Evolutionary conservation across 257 asterid species (phyloP).

Genomic region (Solanum ossicruentum): DNA sequence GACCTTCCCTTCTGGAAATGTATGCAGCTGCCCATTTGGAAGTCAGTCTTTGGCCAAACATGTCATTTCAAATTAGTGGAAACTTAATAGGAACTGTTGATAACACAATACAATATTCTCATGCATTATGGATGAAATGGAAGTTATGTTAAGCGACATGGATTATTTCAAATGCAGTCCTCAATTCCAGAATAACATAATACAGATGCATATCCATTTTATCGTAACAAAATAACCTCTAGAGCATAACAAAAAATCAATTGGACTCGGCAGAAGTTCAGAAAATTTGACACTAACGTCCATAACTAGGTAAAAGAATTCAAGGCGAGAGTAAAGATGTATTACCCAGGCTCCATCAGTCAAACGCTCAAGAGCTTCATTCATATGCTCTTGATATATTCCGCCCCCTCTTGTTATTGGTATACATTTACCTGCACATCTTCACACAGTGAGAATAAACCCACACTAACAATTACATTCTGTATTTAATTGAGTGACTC

Average conservation of each 20-base stretch:
- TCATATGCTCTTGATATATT: conserved; percentile 93
- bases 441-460: conserved; percentile 1
- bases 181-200: neutral
- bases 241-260: neutral
- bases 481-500: neutral
- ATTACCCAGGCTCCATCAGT: conserved; percentile 87
- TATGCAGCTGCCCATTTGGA: conserved; percentile 67
- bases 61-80: neutral
- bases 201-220: neutral
- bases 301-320: neutral
- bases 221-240: neutral
- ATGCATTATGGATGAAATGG: neutral
- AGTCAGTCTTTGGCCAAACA: neutral
- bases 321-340: neutral
- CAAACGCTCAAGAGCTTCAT: conserved; percentile 84
- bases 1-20: conserved; percentile 98
- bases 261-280: neutral
- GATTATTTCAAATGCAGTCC: neutral
- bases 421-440: conserved; percentile 83
- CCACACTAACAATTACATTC: neutral
- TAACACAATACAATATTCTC: neutral
- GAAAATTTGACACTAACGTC: neutral
- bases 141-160: neutral
- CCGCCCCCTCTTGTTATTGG: conserved; percentile 94
- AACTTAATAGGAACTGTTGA: neutral